Percentiles rank a stretch among this genome's conserved stretches.
These are phyloP conservation scores for Wallacemonas sp. DNA, from an alignment of 208 protist genomes.

Conservation along the genomic window DNA sequence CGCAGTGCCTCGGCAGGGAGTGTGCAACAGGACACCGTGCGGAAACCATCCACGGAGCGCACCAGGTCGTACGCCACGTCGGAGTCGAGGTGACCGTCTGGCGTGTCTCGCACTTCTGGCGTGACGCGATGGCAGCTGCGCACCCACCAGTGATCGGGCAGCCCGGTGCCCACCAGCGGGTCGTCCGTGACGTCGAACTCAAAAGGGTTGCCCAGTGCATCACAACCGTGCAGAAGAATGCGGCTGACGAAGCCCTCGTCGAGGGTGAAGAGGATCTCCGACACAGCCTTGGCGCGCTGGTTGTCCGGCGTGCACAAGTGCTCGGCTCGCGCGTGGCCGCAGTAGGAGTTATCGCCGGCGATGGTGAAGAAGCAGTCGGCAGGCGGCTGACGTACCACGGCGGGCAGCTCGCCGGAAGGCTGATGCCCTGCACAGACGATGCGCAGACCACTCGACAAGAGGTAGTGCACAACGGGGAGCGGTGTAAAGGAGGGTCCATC, in stretches of 20 bases:
- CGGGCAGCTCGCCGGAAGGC: constrained; percentile 76
- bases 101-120: not conserved
- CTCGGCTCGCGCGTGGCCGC: constrained; percentile 27
- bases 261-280: constrained; percentile 63
- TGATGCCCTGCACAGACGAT: constrained; percentile 82
- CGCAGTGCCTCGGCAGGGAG: constrained; percentile 30
- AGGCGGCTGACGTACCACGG: constrained; percentile 63
- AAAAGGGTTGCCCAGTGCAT: constrained; percentile 48
- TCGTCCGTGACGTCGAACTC: constrained; percentile 36
- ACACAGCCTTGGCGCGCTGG: constrained; percentile 55
- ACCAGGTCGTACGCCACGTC: constrained; percentile 53
- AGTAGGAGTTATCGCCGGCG: constrained; percentile 86
- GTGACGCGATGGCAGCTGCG: constrained; percentile 35
- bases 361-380: constrained; percentile 57
- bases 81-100: not conserved
- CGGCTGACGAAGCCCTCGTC: constrained; percentile 19
- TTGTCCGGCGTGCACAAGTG: constrained; percentile 29
- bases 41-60: constrained; percentile 56
- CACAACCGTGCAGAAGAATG: constrained; percentile 45
- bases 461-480: constrained; percentile 58
- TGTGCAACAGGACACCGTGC: constrained; percentile 41
- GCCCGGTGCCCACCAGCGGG: constrained; percentile 41
- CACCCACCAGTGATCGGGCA: constrained; percentile 77
- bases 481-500: constrained; percentile 56
- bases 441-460: constrained; percentile 68